Percentiles rank a stretch among this genome's conserved stretches.
phyloP scores from a whole-genome alignment of 2,329 filamentous ascomycete genomes.

The Uncinocarpus reesii region DNA sequence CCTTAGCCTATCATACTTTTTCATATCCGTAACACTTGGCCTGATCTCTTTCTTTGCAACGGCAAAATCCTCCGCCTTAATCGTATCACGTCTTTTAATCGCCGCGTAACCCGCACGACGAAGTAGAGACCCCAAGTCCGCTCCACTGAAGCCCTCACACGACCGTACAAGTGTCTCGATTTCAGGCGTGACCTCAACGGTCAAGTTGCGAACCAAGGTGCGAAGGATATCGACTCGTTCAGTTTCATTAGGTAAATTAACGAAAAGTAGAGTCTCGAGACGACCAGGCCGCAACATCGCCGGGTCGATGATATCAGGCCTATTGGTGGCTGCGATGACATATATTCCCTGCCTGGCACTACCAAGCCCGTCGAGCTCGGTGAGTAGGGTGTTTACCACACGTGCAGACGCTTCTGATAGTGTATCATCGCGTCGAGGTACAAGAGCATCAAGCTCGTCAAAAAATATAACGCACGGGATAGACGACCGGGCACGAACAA shows the following conservation, averaged over 20 bases:
- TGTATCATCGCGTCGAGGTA: conserved; percentile 67
- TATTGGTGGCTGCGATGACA: conserved; percentile 87
- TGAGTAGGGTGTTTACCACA: conserved; percentile 89
- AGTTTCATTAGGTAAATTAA: conserved; percentile 68
- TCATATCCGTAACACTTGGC: conserved; percentile 48
- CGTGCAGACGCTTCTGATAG: conserved; percentile 74
- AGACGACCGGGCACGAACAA: conserved; percentile 73
- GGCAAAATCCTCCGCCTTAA: conserved; percentile 39
- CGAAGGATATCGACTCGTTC: conserved; percentile 79
- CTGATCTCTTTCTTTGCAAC: conserved; percentile 32
- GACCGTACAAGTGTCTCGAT: conserved; percentile 58
- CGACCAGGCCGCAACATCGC: conserved; percentile 89
- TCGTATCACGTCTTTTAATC: conserved; percentile 39
- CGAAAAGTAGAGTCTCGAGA: conserved; percentile 76
- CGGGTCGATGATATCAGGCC: conserved; percentile 91
- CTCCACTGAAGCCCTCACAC: conserved; percentile 68
- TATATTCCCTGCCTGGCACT: conserved; percentile 74
- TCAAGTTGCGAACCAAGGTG: conserved; percentile 48
- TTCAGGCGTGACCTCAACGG: conserved; percentile 43
- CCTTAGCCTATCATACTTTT: conserved; percentile 47
- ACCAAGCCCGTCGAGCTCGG: conserved; percentile 77
- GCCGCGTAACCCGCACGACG: conserved; percentile 50
- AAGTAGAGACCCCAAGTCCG: conserved; percentile 51
- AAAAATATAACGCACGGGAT: conserved; percentile 95
- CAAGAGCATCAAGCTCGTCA: conserved; percentile 89